A percentile compares a stretch with the other conserved stretches of the same genome.
Evolutionary conservation across 1,284 basidiomycete species (phyloP).

Genomic region (Cryptococcus sp.): DNA sequence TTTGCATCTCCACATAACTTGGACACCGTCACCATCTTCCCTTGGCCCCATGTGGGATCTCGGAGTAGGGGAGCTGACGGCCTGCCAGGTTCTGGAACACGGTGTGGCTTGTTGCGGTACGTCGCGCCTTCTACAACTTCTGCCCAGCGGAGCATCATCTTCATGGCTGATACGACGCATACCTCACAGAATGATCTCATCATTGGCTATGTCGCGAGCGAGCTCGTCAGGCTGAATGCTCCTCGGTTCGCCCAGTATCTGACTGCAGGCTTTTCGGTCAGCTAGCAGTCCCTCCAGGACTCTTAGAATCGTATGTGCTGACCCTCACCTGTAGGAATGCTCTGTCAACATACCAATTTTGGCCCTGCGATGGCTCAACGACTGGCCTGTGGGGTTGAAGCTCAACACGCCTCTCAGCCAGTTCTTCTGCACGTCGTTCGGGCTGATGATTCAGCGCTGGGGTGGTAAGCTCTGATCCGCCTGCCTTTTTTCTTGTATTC

Average conservation of each 20-base stretch:
- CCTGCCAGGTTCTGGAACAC: constrained; percentile 75
- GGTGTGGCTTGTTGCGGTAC: constrained; percentile 73
- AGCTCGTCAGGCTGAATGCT: constrained; percentile 12
- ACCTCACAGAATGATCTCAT: constrained; percentile 61
- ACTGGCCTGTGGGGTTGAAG: constrained; percentile 94
- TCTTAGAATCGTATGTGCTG: no score
- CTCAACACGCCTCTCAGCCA: constrained; percentile 87
- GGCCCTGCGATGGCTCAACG: constrained; percentile 68
- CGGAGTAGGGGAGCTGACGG: no score
- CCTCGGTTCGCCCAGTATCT: constrained; percentile 13
- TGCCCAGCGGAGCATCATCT: no score
- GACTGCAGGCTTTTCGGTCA: constrained; percentile 30
- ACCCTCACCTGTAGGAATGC: constrained; percentile 3
- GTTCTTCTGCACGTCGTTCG: constrained; percentile 72
- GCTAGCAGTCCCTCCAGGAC: constrained; percentile 16
- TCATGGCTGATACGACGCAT: no score
- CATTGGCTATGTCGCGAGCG: constrained; percentile 26
- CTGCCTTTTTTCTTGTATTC: background rate
- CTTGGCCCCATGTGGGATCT: constrained; percentile 9
- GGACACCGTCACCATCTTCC: constrained; percentile 14
- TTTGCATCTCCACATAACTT: no score
- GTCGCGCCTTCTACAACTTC: constrained; percentile 4
- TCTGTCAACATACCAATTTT: constrained; percentile 17
- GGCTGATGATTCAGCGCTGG: constrained; percentile 64
- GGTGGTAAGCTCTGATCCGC: constrained; percentile 56